Percentiles rank a stretch among this genome's conserved stretches.
phyloP scores from a whole-genome alignment of 2,329 filamentous ascomycete genomes.

The Malbranchea zuffiana region DNA sequence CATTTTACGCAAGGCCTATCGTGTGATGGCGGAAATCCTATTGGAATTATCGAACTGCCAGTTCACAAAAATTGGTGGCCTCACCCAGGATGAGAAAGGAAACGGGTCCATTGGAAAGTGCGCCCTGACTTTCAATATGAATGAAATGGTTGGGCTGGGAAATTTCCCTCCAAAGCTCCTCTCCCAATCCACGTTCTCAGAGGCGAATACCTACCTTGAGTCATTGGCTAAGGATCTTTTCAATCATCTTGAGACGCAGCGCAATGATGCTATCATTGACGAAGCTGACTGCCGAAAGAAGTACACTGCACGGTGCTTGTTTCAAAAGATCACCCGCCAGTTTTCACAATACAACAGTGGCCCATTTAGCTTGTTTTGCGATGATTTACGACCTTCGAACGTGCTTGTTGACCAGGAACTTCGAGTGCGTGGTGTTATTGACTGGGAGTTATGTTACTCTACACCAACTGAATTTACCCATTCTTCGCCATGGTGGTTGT shows the following conservation, averaged over 20 bases:
- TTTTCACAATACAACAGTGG: constrained; percentile 15
- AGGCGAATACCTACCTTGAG: constrained; percentile 5
- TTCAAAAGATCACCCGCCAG: constrained; percentile 26
- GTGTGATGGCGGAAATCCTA: constrained; percentile 14
- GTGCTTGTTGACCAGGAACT: constrained; percentile 17
- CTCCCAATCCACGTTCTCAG: constrained; percentile 1
- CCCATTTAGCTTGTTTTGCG: constrained; percentile 18
- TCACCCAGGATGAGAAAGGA: constrained; percentile 2
- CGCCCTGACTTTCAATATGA: constrained; percentile 11
- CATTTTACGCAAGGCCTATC: constrained; percentile 11
- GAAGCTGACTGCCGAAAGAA: constrained; percentile 35
- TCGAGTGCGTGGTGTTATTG: constrained; percentile 15
- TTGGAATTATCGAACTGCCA: constrained; percentile 13
- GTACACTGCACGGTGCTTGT: constrained; percentile 35
- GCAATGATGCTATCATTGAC: constrained; percentile 28
- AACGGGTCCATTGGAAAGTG: constrained; percentile 2
- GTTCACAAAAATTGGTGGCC: constrained; percentile 15
- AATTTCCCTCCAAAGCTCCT: constrained; percentile 7
- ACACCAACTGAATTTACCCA: constrained; percentile 16
- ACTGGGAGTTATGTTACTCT: constrained; percentile 21
- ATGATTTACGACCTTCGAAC: constrained; percentile 20
- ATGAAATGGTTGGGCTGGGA: constrained; percentile 8
- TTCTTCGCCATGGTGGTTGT: constrained; percentile 16
- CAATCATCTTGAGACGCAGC: constrained; percentile 25
- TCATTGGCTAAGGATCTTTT: constrained; percentile 8